Percentiles rank a stretch among this genome's conserved stretches.
These are phyloP conservation scores for Capillidium rhysosporum DNA, from an alignment of 371 early-diverging fungal genomes.

Conservation along the genomic window DNA sequence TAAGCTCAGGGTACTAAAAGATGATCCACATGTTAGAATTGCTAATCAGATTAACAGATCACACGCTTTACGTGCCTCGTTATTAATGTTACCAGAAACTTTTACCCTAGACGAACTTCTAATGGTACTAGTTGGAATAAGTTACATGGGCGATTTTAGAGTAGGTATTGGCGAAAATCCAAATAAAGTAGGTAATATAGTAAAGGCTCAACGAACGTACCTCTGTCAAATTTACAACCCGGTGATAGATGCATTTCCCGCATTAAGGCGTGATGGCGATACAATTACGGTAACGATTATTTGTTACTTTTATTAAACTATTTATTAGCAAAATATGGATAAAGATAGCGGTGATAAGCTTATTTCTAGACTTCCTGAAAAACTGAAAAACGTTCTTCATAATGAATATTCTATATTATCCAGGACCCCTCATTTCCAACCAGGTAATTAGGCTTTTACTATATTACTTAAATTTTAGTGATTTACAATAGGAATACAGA, in stretches of 20 bases:
- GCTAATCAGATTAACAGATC: slow-evolving; percentile 73
- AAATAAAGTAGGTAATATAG: slow-evolving; percentile 83
- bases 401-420: neutral
- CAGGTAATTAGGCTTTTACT: neutral
- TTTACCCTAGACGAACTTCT: slow-evolving; percentile 72
- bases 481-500: slow-evolving; percentile 1
- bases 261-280: slow-evolving; percentile 35
- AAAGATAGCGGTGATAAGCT: neutral
- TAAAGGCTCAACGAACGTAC: slow-evolving; percentile 49
- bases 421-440: neutral
- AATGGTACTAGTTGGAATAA: slow-evolving; percentile 62
- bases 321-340: slow-evolving; percentile 1
- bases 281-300: slow-evolving; percentile 8
- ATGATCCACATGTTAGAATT: slow-evolving; percentile 68
- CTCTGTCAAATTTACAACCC: slow-evolving; percentile 64
- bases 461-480: slow-evolving; percentile 2
- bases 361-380: neutral
- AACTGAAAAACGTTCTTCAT: neutral
- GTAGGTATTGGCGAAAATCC: slow-evolving; percentile 88
- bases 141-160: slow-evolving; percentile 83
- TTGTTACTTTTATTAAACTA: neutral
- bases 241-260: slow-evolving; percentile 55
- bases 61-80: slow-evolving; percentile 64
- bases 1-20: slow-evolving; percentile 57
- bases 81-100: slow-evolving; percentile 59